Conservation (phyloP, 345 rosid species). For the Ricinus communis region DNA sequence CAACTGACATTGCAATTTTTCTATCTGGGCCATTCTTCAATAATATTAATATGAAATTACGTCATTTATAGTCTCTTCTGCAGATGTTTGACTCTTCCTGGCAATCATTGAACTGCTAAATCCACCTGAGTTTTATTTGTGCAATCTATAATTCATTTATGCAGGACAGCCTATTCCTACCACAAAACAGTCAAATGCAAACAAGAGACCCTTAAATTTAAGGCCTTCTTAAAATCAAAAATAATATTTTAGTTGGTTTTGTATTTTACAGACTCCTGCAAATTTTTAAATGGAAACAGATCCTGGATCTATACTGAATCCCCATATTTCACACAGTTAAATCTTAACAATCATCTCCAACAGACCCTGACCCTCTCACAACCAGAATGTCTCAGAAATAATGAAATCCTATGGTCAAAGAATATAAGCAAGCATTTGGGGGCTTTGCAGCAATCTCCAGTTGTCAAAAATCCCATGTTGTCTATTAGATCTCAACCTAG, state of each 20-base stretch:
- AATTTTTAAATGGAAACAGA: not conserved
- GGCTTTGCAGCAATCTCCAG: not conserved
- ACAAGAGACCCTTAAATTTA: not conserved
- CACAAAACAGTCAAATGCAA: not conserved
- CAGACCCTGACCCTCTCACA: no score
- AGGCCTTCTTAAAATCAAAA: not conserved
- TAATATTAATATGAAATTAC: not conserved
- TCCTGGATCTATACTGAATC: not conserved
- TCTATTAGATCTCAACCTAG: not conserved
- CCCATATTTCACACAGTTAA: not conserved
- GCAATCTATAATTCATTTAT: not conserved
- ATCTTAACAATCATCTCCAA: not conserved
- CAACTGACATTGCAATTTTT: not conserved
- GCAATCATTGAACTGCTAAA: constrained; percentile 2
- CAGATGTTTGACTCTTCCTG: not conserved
- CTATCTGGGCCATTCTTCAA: not conserved
- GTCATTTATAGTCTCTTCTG: not conserved
- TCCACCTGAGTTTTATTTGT: not conserved
- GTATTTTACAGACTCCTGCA: not conserved
- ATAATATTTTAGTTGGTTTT: not conserved
- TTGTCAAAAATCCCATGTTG: not conserved
- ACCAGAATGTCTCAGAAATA: not conserved
- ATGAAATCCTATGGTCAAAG: not conserved
- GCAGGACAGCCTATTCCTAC: not conserved
- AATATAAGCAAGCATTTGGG: not conserved